Conservation (phyloP, 2,329 filamentous ascomycete genomes). For the Colletotrichum sp. region DNA sequence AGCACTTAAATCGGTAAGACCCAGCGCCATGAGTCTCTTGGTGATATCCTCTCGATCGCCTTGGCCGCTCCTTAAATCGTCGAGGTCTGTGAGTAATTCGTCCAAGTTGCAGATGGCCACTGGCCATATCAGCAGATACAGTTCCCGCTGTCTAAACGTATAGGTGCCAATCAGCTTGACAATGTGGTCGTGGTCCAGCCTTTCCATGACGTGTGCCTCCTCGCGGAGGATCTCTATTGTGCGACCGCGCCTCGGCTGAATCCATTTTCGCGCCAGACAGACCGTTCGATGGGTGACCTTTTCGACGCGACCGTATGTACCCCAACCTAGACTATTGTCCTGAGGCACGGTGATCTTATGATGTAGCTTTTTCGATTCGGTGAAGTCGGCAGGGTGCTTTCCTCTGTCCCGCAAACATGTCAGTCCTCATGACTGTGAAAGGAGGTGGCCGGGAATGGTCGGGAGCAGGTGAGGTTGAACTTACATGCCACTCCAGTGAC, state of each 20-base stretch:
- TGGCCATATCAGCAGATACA: constrained; percentile 53
- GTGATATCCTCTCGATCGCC: constrained; percentile 46
- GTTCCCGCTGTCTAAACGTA: constrained; percentile 39
- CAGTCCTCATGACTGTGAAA: background rate
- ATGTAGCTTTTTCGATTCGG: constrained; percentile 33
- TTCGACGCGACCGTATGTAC: constrained; percentile 49
- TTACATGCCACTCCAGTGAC: constrained; percentile 33
- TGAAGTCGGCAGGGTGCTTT: constrained; percentile 29
- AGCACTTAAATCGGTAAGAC: constrained; percentile 39
- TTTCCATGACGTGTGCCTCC: constrained; percentile 52
- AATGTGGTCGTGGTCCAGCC: constrained; percentile 51
- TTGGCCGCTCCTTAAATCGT: constrained; percentile 39
- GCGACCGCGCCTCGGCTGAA: constrained; percentile 37
- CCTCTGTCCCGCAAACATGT: constrained; percentile 23
- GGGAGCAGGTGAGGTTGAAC: background rate
- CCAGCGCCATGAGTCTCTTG: constrained; percentile 40
- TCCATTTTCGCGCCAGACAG: constrained; percentile 50
- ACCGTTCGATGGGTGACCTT: constrained; percentile 45
- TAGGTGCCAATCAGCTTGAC: constrained; percentile 53
- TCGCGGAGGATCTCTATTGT: constrained; percentile 46
- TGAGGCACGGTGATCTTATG: constrained; percentile 25
- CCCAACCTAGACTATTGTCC: constrained; percentile 42
- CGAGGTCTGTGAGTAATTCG: constrained; percentile 47
- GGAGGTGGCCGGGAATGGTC: background rate
- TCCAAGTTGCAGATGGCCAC: constrained; percentile 51